Conservation (phyloP, 495 filamentous ascomycete genomes). For the Tuber brumale region DNA sequence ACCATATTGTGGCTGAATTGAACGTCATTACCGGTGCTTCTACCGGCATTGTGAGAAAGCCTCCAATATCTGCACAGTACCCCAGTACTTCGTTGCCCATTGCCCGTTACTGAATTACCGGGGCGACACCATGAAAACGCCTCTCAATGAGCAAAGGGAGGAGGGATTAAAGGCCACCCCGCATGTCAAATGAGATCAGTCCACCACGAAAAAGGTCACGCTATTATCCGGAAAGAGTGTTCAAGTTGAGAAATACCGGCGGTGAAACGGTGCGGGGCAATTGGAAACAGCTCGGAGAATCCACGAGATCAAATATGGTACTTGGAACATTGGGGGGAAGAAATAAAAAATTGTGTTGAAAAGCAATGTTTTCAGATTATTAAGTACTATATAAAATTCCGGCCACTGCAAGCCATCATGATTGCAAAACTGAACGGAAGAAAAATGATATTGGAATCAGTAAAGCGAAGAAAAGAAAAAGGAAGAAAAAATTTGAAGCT, state of each 20-base stretch:
- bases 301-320: not conserved
- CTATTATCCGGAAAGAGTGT: not conserved
- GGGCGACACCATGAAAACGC: not conserved
- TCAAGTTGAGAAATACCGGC: not conserved
- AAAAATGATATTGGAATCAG: conserved; percentile 7
- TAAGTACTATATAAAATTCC: conserved; percentile 32
- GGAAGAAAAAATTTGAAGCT: no score
- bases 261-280: not conserved
- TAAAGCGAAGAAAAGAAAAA: not conserved
- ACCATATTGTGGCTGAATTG: not conserved
- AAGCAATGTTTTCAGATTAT: conserved; percentile 24
- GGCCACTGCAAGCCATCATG: conserved; percentile 3
- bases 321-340: not conserved
- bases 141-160: not conserved
- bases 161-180: not conserved
- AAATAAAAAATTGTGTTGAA: not conserved
- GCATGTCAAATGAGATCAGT: not conserved
- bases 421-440: conserved; percentile 6
- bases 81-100: not conserved
- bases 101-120: not conserved
- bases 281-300: not conserved
- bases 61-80: not conserved
- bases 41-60: conserved; percentile 3
- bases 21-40: no score
- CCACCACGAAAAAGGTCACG: not conserved